phyloP scores from a whole-genome alignment of 805 yeast genomes.

The Clavispora santaluciae region DNA sequence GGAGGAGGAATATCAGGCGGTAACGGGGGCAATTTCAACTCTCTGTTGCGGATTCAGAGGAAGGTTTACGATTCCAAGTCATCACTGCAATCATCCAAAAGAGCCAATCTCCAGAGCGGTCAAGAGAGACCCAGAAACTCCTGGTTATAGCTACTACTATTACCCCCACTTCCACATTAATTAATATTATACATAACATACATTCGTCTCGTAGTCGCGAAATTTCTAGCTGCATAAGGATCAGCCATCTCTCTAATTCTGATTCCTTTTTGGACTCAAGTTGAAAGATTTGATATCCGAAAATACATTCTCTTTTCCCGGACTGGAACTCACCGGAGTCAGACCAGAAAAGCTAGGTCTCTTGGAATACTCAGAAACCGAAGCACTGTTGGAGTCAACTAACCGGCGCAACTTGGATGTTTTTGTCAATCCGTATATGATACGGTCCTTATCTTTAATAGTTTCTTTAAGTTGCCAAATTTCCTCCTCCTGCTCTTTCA shows the following conservation, averaged over 20 bases:
- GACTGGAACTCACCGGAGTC: neutral
- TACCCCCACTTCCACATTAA: neutral
- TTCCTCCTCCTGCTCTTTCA: slow-evolving; percentile 65
- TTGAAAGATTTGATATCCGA: slow-evolving; percentile 7
- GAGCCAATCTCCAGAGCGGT: slow-evolving; percentile 26
- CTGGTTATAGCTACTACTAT: slow-evolving; percentile 12
- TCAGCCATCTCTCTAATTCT: neutral
- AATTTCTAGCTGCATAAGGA: no score
- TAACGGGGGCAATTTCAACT: slow-evolving; percentile 26
- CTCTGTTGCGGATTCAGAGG: slow-evolving; percentile 25
- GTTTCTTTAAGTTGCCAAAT: slow-evolving; percentile 58
- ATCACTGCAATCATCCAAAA: slow-evolving; percentile 15
- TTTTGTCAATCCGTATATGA: slow-evolving; percentile 68
- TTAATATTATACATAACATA: neutral
- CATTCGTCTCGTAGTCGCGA: neutral
- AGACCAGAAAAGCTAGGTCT: slow-evolving; percentile 10
- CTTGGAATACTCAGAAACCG: slow-evolving; percentile 5
- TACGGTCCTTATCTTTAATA: slow-evolving; percentile 68
- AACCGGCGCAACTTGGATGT: slow-evolving; percentile 54
- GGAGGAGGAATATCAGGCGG: slow-evolving; percentile 10
- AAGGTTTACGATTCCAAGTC: slow-evolving; percentile 15
- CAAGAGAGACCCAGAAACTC: slow-evolving; percentile 24
- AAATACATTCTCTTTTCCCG: slow-evolving; percentile 10
- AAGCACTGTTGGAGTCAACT: slow-evolving; percentile 29
- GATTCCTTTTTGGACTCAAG: slow-evolving; percentile 7